Evolutionary conservation across 495 filamentous ascomycete species (phyloP), one percentile per base, ranked within the genome.

Genomic region (Beverwykella pulmonaria): DNA sequence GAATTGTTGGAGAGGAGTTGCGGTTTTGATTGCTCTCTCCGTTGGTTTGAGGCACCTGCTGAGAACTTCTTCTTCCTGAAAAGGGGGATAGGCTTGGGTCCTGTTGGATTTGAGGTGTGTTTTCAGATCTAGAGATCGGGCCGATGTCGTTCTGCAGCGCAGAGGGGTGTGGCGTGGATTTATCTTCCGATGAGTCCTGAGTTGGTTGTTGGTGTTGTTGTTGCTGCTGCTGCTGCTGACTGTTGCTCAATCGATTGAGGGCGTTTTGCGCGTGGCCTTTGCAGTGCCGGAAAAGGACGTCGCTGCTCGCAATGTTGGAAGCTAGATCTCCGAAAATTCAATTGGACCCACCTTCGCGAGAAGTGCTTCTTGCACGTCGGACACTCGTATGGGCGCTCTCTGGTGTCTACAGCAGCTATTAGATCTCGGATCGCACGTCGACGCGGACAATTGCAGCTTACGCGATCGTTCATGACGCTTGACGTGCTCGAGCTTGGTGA

Each of bases 401-500:
- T 79, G 10, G 82, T 84, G 68, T 84, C 82, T 84, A 53, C 17
- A 32, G 0, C 23, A 22, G 54, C n/a, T 26, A 77, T 69, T 29
- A 64, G 60, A 41, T 41, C 1, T 19, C 0, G 27, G 47, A 10
- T 34, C 32, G 39, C 39, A 7, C 1, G 12, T 14, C 15, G 8
- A 3, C 9, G 39, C 39, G 39, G 26, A 15, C 1, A 23, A 20
- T 63, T 47, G 26, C 14, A 63, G 59, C 82, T 76, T 72, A 84
- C 82, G 81, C 29, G 81, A 83, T 62, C 82, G 77, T 64, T 83
- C 80, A 72, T 84, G 82, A 23, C 82, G 79, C 66, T 82, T 83
- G 67, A 80, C 79, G 75, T 84, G 82, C 68, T 84, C 82, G 19
- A 81, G 82, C 72, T 84, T 84, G 69, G 80, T 80, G 75, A 83